These are phyloP conservation scores for Ganoderma leucocontextum DNA, from an alignment of 1,284 basidiomycete genomes.

Conservation along the genomic window DNA sequence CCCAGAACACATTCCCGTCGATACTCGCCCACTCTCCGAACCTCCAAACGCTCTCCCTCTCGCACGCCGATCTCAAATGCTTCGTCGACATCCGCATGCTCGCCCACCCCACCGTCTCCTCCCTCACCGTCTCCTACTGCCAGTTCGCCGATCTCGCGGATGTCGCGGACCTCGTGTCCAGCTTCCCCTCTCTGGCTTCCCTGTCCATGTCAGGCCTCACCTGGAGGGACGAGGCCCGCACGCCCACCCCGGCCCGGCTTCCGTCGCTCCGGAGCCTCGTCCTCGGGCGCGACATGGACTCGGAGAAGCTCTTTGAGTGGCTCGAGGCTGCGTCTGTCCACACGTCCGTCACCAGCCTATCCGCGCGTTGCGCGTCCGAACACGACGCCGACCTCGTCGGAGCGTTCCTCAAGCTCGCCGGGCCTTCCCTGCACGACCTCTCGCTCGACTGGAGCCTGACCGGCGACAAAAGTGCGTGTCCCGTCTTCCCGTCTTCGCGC, in stretches of 20 bases:
- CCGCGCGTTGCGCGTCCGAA: constrained; percentile 35
- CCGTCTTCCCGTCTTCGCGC: constrained; percentile 1
- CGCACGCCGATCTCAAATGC: constrained; percentile 31
- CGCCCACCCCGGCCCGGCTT: constrained; percentile 7
- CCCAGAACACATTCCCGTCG: constrained; percentile 20
- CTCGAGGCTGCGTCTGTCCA: constrained; percentile 34
- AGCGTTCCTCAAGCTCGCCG: constrained; percentile 34
- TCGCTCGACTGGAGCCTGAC: constrained; percentile 40
- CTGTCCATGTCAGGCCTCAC: constrained; percentile 38
- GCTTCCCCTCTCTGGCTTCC: constrained; percentile 36
- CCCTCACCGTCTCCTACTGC: constrained; percentile 39
- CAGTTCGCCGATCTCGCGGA: constrained; percentile 39
- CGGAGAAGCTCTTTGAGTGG: constrained; percentile 36
- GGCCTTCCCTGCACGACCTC: constrained; percentile 34
- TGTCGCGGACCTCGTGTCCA: constrained; percentile 37
- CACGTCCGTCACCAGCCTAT: constrained; percentile 29
- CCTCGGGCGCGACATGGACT: constrained; percentile 37
- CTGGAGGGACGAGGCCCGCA: constrained; percentile 33
- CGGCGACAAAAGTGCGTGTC: constrained; percentile 33
- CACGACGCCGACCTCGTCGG: constrained; percentile 37
- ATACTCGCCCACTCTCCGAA: constrained; percentile 32
- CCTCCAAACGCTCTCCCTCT: constrained; percentile 34
- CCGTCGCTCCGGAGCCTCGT: constrained; percentile 26
- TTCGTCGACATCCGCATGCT: constrained; percentile 26
- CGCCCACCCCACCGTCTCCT: constrained; percentile 32